Evolutionary conservation across 495 filamentous ascomycete species (phyloP), one percentile per base, ranked within the genome.

Genomic region (Xylaria venustula): DNA sequence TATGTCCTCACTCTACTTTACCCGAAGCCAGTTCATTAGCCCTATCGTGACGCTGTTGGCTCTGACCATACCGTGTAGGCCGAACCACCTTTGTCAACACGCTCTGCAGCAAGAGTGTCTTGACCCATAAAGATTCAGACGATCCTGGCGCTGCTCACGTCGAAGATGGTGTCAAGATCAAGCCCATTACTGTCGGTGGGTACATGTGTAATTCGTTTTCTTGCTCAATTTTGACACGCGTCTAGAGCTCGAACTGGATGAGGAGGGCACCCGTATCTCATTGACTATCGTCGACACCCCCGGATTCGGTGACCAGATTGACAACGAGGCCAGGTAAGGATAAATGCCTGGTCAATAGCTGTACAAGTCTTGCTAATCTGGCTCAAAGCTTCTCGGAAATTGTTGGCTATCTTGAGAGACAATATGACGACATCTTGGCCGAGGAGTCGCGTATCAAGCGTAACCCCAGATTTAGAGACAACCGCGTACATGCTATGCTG

Each of bases 381-480:
- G 37, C 22, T 23, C 54, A 0, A 40, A 97, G 91, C 83, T 98
- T 98, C 75, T 87, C 88, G 51, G 94, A 97, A 77, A 98, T 98
- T 72, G 91, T 95, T 49, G 94, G 92, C 64, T 97, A 95, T 77
- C 88, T 98, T 55, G 94, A 98, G 81, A 86, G 93, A 77, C 93
- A 98, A 86, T 98, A 97, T 79, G 94, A 98, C 79, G 92, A 98
- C 71, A 98, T 98, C 79, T 84, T 98, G 55, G 94, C 94, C 40
- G 93, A 97, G 81, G 94, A 98, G 80, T 98, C 94, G 67, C 92
- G 94, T 82, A 98, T 98, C 81, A 98, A 98, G 88, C 94, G 94
- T 89, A 98, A 98, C 80, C 95, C 94, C 59, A 87, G 94, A 70
- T 98, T 98, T 86, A 88, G 95, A 71, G 94, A 98, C 78, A 97